Evolutionary conservation across 345 rosid species (phyloP).

Genomic region (Eutrema yunnanense): DNA sequence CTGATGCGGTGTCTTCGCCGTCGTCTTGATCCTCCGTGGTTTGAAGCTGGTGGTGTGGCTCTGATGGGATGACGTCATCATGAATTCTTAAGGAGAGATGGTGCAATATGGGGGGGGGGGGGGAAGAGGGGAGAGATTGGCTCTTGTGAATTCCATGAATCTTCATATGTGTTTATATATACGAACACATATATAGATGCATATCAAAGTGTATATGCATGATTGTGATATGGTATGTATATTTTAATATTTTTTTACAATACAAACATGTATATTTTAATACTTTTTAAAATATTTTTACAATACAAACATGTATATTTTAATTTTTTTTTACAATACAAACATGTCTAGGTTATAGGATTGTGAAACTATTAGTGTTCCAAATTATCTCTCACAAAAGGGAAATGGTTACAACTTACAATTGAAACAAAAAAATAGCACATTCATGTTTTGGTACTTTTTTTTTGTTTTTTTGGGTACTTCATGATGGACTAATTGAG

Average conservation of each 20-base stretch:
- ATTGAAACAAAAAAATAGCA: neutral
- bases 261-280: neutral
- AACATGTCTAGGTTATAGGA: neutral
- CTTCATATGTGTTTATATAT: constrained; percentile 1
- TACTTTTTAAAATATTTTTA: neutral
- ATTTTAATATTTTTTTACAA: neutral
- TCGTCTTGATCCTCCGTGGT: constrained; percentile 17
- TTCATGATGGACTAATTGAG: neutral
- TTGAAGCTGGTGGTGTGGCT: constrained; percentile 28
- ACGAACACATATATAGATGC: neutral
- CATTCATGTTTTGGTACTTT: neutral
- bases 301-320: neutral
- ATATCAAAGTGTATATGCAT: neutral
- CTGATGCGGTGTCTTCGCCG: constrained; percentile 24
- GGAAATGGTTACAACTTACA: neutral
- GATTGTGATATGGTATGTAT: neutral
- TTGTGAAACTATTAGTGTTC: neutral
- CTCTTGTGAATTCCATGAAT: constrained; percentile 12
- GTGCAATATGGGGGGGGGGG: neutral
- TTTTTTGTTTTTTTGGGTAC: neutral
- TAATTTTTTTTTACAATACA: neutral
- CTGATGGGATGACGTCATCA: constrained; percentile 26
- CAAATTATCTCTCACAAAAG: neutral
- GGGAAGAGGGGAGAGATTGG: constrained; percentile 2
- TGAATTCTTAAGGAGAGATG: neutral